Base-by-base conservation (phyloP, 768 basidiomycete species). In the Artomyces pyxidatus region DNA sequence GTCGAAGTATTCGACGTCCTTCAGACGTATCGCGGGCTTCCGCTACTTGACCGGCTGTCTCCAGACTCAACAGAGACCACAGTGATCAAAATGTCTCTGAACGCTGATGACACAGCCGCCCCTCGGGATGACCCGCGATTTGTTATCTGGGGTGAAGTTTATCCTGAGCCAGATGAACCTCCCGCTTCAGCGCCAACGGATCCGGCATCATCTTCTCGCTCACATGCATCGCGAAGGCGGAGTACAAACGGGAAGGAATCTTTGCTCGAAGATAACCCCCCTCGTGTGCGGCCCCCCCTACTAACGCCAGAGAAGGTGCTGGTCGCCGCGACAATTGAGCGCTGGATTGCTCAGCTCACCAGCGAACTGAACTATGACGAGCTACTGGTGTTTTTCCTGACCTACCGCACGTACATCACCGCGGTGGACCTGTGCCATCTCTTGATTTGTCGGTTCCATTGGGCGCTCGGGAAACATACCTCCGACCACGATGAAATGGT, bases 271-370 rank as follows among this genome's bases (percentile, higher is more conserved):
- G 56, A 54, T 10, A 37, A 42, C n/a, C 41, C 40, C 12, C 50
- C 57, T 4, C 42, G 39, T 16, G 43, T 49, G 37, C 44, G 46
- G 5, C 25, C 28, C 10, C 66, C 73, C 6, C 60, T 68, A 25
- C 53, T 62, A 4, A 64, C 63, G 2, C 67, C 65, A 27, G 68
- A 70, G 57, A 74, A 61, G 54, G 71, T 88, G 22, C 70, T 95
- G n/a, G 70, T 94, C 12, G 92, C 89, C 0, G 91, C 91, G 4
- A 92, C 89, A 3, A 89, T 94, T 58, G 92, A 94, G 63, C 83
- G 92, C 0, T 91, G 89, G 88, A 83, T 96, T 47, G 90, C 88
- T 1, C 89, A 95, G 59, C 69, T 95, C 42, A 94, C 93, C 26
- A 86, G 83, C 58, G 83, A 87, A 58, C 71, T 92, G 58, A 81